A percentile compares a stretch with the other conserved stretches of the same genome.
Conservation (phyloP, 495 filamentous ascomycete genomes). For the Neurospora africana region DNA sequence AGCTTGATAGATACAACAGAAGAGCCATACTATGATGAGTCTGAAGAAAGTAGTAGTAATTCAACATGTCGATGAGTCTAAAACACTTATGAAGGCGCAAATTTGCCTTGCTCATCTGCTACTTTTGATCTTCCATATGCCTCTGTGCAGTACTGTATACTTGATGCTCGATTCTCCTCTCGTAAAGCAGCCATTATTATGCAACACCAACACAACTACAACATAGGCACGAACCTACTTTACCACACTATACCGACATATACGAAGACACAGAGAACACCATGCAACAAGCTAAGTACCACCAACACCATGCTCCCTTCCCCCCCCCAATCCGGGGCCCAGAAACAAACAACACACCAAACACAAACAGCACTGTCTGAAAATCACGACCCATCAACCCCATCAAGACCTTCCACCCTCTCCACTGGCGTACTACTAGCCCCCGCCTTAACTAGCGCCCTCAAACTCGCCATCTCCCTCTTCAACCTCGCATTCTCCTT, state of each 20-base stretch:
- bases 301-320: neutral
- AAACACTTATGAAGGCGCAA: neutral
- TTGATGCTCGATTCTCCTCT: neutral
- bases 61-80: neutral
- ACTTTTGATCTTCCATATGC: neutral
- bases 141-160: neutral
- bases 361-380: neutral
- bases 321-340: neutral
- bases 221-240: neutral
- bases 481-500: slow-evolving; percentile 61
- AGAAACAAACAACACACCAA: neutral
- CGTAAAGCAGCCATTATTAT: neutral
- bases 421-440: neutral
- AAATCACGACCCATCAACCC: neutral
- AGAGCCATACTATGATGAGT: neutral
- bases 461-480: slow-evolving; percentile 42
- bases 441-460: slow-evolving; percentile 34
- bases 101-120: neutral
- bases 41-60: neutral
- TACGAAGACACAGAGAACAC: neutral
- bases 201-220: neutral
- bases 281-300: neutral
- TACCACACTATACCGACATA: neutral
- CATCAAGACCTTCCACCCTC: neutral
- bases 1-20: neutral